Evolutionary conservation across 768 basidiomycete genomes (phyloP).

Genomic region (Rhizopogon vesiculosus): DNA sequence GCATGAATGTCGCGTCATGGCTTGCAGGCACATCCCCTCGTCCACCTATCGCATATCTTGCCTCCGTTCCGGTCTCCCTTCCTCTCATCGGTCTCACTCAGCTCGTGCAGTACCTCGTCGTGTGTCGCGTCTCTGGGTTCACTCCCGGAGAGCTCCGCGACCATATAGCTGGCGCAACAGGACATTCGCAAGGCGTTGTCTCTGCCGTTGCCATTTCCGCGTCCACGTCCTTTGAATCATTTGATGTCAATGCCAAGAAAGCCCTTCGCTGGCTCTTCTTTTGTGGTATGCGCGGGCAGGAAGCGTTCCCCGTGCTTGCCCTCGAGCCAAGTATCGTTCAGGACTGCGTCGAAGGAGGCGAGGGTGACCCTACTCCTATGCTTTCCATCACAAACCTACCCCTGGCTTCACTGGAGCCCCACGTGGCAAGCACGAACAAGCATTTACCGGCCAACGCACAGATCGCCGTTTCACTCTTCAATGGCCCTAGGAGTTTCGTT

Average conservation of each 20-base stretch:
- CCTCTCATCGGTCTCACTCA: constrained; percentile 97
- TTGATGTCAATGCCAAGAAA: constrained; percentile 72
- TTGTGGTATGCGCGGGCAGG: constrained; percentile 88
- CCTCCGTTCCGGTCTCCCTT: constrained; percentile 89
- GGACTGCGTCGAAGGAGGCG: constrained; percentile 87
- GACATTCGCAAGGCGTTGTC: constrained; percentile 96
- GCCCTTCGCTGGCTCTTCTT: constrained; percentile 92
- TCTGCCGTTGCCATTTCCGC: constrained; percentile 89
- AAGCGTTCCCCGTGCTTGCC: constrained; percentile 89
- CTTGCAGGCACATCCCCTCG: constrained; percentile 64
- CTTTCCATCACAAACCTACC: constrained; percentile 80
- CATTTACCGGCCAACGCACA: constrained; percentile 77
- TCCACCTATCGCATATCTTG: constrained; percentile 82
- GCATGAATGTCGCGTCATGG: constrained; percentile 83
- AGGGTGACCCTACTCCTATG: constrained; percentile 94
- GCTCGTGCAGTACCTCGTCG: constrained; percentile 85
- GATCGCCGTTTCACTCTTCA: constrained; percentile 84
- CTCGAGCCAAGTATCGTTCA: constrained; percentile 85
- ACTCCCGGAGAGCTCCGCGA: constrained; percentile 77
- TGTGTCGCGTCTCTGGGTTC: constrained; percentile 69
- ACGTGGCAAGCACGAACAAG: constrained; percentile 83
- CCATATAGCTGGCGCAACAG: constrained; percentile 82
- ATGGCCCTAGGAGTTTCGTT: constrained; percentile 87
- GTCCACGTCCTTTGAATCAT: constrained; percentile 70
- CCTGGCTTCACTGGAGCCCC: constrained; percentile 70